Conservation (phyloP, 768 basidiomycete genomes). For the Trametes coccinea region DNA sequence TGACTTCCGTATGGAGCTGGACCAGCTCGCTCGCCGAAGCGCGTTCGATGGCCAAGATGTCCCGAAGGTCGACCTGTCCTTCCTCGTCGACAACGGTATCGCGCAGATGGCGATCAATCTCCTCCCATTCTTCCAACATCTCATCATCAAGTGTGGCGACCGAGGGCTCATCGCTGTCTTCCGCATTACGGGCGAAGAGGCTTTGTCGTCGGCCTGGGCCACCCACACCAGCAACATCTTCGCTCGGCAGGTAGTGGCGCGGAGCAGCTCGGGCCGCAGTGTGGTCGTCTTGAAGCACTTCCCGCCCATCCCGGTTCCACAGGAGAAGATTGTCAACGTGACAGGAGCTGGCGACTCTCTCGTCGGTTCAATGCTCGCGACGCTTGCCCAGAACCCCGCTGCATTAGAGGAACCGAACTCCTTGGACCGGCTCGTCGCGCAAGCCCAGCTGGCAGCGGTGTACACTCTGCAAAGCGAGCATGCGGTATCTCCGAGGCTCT, state of each 20-base stretch:
- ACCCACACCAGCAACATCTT: conserved; percentile 46
- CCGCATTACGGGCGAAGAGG: conserved; percentile 47
- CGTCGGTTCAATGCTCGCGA: conserved; percentile 80
- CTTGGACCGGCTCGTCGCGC: conserved; percentile 46
- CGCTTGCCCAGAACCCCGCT: conserved; percentile 44
- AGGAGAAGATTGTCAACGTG: conserved; percentile 55
- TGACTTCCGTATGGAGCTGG: conserved; percentile 65
- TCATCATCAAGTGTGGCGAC: conserved; percentile 84
- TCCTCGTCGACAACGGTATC: conserved; percentile 68
- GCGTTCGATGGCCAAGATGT: conserved; percentile 42
- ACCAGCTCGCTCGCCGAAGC: conserved; percentile 51
- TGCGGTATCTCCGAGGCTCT: conserved; percentile 30
- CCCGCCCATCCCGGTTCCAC: conserved; percentile 48
- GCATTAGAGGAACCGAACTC: conserved; percentile 47
- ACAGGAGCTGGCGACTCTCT: conserved; percentile 94
- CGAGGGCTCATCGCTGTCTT: conserved; percentile 66
- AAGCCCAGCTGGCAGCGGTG: conserved; percentile 51
- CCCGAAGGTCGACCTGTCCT: conserved; percentile 48
- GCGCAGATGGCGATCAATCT: conserved; percentile 80
- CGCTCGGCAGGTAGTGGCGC: conserved; percentile 53
- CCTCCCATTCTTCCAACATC: conserved; percentile 80
- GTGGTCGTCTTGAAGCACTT: conserved; percentile 73
- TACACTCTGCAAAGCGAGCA: conserved; percentile 28
- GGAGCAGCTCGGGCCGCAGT: conserved; percentile 44
- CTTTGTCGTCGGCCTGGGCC: conserved; percentile 51